Evolutionary conservation across 495 filamentous ascomycete genomes (phyloP).

Genomic region (Penicillium nucicola): DNA sequence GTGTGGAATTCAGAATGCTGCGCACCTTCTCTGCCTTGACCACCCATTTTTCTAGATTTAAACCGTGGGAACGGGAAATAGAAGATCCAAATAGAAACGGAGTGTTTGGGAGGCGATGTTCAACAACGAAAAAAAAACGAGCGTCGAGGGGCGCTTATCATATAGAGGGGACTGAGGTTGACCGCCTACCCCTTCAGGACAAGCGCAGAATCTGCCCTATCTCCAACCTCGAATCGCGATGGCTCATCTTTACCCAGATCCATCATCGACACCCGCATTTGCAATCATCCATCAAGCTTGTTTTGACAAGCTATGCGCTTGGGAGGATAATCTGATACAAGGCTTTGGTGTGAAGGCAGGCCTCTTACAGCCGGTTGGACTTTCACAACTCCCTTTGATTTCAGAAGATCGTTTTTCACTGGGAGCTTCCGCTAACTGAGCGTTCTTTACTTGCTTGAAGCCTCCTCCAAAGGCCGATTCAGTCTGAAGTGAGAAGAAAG

Average conservation of each 20-base stretch:
- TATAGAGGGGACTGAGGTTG: background rate
- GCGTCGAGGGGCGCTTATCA: slow-evolving; percentile 11
- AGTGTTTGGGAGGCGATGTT: slow-evolving; percentile 5
- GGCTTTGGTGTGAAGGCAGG: slow-evolving; percentile 36
- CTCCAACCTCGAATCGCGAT: background rate
- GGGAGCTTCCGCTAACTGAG: slow-evolving; percentile 30
- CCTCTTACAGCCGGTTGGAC: slow-evolving; percentile 47
- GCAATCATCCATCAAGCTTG: background rate
- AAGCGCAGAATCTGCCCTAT: background rate
- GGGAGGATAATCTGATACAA: slow-evolving; percentile 17
- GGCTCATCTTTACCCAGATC: background rate
- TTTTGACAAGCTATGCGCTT: slow-evolving; percentile 14
- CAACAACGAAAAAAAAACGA: slow-evolving; percentile 19
- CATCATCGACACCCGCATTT: slow-evolving; percentile 4
- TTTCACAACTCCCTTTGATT: slow-evolving; percentile 32
- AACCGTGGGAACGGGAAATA: slow-evolving; percentile 6
- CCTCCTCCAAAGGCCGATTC: slow-evolving; percentile 25
- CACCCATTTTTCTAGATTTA: slow-evolving; percentile 52
- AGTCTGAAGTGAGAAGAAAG: slow-evolving; percentile 2
- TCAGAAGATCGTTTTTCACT: slow-evolving; percentile 19
- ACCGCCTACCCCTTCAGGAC: slow-evolving; percentile 1
- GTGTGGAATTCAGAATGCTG: background rate
- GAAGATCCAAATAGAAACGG: slow-evolving; percentile 8
- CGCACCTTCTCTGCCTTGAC: slow-evolving; percentile 64
- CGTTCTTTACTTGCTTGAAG: slow-evolving; percentile 10